phyloP scores from a whole-genome alignment of 2,329 filamentous ascomycete species.

The Hymenoscyphus repandus region DNA sequence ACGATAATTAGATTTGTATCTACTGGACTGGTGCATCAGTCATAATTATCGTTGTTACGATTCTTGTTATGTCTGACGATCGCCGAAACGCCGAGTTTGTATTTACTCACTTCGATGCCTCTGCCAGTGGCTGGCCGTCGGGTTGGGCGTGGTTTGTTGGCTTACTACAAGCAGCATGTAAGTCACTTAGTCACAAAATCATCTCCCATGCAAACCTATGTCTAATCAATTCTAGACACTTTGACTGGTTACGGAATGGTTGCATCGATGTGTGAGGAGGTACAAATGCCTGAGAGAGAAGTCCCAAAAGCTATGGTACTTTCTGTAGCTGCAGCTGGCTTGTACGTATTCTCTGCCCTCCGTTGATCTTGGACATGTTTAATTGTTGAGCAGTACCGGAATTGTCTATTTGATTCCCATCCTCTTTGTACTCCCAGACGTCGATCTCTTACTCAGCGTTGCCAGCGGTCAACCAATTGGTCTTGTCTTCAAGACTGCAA shows the following conservation, averaged over 20 bases:
- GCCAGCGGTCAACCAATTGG: constrained; percentile 45
- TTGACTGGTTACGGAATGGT: constrained; percentile 64
- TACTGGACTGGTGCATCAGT: constrained; percentile 65
- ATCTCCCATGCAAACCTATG: background rate
- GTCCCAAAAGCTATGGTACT: constrained; percentile 43
- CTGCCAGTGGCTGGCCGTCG: constrained; percentile 57
- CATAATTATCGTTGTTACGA: constrained; percentile 61
- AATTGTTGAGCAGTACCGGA: constrained; percentile 30
- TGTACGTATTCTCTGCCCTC: constrained; percentile 14
- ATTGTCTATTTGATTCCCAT: constrained; percentile 48
- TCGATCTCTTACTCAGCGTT: constrained; percentile 39
- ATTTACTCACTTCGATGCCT: constrained; percentile 64
- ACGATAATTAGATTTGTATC: constrained; percentile 48
- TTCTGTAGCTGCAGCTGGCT: constrained; percentile 42
- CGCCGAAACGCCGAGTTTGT: constrained; percentile 58
- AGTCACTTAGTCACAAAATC: constrained; percentile 1
- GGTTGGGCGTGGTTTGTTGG: constrained; percentile 73
- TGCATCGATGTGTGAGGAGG: constrained; percentile 57
- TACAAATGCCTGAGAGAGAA: constrained; percentile 43
- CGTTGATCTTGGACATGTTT: no score
- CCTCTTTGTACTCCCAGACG: constrained; percentile 42
- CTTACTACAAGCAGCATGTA: constrained; percentile 53
- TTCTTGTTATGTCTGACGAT: constrained; percentile 50
- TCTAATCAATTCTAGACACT: constrained; percentile 40
- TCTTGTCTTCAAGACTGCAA: constrained; percentile 44